Evolutionary conservation across 2,329 filamentous ascomycete species (phyloP), one percentile per base, ranked within the genome.

Genomic region (Drechslerella dactyloides): DNA sequence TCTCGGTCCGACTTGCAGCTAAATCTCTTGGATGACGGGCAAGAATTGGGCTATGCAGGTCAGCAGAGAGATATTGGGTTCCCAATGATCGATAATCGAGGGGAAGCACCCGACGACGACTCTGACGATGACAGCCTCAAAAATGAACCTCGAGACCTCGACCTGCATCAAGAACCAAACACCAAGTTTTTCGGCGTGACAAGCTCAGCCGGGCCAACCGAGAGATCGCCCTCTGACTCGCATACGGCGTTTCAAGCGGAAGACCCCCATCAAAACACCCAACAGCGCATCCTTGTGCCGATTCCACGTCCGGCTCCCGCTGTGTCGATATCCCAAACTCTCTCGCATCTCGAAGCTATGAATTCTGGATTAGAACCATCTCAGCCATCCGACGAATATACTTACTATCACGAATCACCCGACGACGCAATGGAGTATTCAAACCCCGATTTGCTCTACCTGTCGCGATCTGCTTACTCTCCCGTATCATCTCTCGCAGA

Each of bases 121-220:
- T 64, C 66, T 7, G 65, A 69, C 30, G 40, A 54, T 2, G 66
- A 70, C 48, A 70, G 66, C 48, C 46, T 70, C 1, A 58, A 70
- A 37, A 40, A 64, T 17, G 66, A 70, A 23, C 59, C 66, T n/a
- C 44, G 66, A 17, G 40, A 60, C 21, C 50, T 70, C 40, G 66
- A 70, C 40, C 44, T 70, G 13, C 64, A 59, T 42, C 66, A 63
- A 51, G 66, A 70, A 27, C 66, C 59, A n/a, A 70, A 70, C 33
- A 70, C 66, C 11, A 70, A 70, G 21, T 70, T 70, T 23, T 30
- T 63, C 6, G 66, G 66, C 5, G 54, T 70, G 11, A 60, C 48
- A 23, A 40, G 23, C 15, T 27, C 37, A 10, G 19, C 23, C 5
- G n/a, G 33, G 15, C 13, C 24, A 10, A 33, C 30, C 10, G 42